Percentiles rank a stretch among this genome's conserved stretches.
phyloP scores from a whole-genome alignment of 2,329 filamentous ascomycete genomes.

The Colletotrichum nymphaeae region DNA sequence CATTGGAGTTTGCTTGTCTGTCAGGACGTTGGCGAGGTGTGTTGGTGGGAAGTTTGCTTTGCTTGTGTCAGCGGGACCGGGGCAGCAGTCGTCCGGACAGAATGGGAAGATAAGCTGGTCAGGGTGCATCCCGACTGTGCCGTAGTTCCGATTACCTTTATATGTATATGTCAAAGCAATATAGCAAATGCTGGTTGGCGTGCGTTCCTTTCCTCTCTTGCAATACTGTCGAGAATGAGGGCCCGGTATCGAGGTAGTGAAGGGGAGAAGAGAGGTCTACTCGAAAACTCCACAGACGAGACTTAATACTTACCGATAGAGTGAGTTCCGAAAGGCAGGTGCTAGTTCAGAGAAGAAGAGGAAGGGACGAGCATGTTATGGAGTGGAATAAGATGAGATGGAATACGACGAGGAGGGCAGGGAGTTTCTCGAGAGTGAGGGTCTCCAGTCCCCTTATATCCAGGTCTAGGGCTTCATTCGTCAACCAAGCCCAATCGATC shows the following conservation, averaged over 20 bases:
- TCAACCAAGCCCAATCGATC: conserved; percentile 5
- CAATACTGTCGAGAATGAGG: not conserved
- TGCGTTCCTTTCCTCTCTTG: not conserved
- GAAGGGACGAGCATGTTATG: not conserved
- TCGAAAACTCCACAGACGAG: not conserved
- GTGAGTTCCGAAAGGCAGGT: not conserved
- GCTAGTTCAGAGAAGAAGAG: too few relatives aligned
- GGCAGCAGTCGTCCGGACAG: not conserved
- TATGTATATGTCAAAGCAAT: not conserved
- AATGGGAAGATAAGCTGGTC: not conserved
- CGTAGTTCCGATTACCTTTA: not conserved
- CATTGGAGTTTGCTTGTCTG: not conserved
- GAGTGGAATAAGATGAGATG: not conserved
- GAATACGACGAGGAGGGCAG: not conserved
- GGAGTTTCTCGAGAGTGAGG: not conserved
- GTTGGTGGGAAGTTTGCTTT: not conserved
- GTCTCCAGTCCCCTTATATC: not conserved
- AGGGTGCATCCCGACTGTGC: not conserved
- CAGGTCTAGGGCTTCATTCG: not conserved
- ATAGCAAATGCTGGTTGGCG: not conserved
- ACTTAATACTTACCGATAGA: not conserved
- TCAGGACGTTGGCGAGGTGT: not conserved
- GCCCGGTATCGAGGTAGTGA: not conserved
- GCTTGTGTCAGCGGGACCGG: not conserved
- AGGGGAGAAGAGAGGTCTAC: not conserved